Conservation (phyloP, 2,329 filamentous ascomycete species). For the Davidsoniella neocaledoniae region DNA sequence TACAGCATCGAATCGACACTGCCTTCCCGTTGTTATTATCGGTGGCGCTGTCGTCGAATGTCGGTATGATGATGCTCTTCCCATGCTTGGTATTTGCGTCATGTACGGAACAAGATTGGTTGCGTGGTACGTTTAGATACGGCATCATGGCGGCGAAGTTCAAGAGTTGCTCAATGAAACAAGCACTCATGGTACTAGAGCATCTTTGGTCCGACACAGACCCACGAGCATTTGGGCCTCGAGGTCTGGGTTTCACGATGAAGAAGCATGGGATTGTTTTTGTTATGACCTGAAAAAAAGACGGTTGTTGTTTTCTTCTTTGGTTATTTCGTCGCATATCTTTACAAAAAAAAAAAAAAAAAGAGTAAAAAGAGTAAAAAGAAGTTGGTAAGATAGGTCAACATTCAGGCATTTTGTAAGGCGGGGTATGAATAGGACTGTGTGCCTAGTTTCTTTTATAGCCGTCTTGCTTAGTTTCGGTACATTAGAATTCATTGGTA, state of each 20-base stretch:
- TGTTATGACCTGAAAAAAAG: slow-evolving; percentile 4
- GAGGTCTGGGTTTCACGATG: slow-evolving; percentile 11
- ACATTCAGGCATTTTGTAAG: no score
- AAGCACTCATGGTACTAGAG: slow-evolving; percentile 6
- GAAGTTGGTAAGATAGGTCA: no score
- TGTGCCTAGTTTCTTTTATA: no score
- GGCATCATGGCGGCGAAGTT: slow-evolving; percentile 11
- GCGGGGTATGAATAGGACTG: no score
- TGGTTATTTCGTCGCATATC: no score
- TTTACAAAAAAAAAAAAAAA: no score
- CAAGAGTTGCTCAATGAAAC: slow-evolving; percentile 11
- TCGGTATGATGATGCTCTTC: slow-evolving; percentile 10
- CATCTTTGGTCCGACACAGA: slow-evolving; percentile 7
- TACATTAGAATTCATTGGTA: no score
- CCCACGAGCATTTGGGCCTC: slow-evolving; percentile 9
- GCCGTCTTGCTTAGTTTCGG: no score
- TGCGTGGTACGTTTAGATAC: slow-evolving; percentile 8
- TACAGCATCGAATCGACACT: slow-evolving; percentile 5
- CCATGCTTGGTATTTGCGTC: slow-evolving; percentile 9
- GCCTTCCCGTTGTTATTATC: slow-evolving; percentile 11
- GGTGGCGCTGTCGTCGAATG: slow-evolving; percentile 10
- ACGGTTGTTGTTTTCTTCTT: neutral
- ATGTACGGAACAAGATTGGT: slow-evolving; percentile 11
- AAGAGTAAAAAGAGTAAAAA: no score
- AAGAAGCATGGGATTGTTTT: slow-evolving; percentile 11